These are phyloP conservation scores for Parmelia sp. DNA, from an alignment of 495 filamentous ascomycete species.

Conservation along the genomic window DNA sequence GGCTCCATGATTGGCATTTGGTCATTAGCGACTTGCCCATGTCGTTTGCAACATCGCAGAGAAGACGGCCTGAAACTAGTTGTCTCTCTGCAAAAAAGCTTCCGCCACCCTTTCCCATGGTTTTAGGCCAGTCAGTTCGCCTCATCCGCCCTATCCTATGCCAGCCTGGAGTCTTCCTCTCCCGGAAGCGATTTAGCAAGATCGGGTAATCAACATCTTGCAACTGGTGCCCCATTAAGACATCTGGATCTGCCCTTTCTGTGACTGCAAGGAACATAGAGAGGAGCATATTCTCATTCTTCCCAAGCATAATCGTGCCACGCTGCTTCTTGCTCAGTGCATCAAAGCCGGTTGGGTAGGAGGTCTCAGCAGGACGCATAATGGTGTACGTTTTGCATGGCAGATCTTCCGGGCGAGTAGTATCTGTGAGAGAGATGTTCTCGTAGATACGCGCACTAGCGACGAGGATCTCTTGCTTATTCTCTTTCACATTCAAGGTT, in stretches of 20 bases:
- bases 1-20: constrained; percentile 94
- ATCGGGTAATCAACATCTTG: constrained; percentile 96
- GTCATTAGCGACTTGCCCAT: constrained; percentile 96
- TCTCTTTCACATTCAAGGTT: constrained; percentile 81
- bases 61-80: constrained; percentile 77
- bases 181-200: constrained; percentile 76
- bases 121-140: constrained; percentile 79
- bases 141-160: constrained; percentile 82
- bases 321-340: constrained; percentile 60
- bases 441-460: constrained; percentile 89
- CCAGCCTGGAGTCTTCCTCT: constrained; percentile 88
- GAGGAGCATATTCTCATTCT: constrained; percentile 73
- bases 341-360: constrained; percentile 83
- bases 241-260: constrained; percentile 83
- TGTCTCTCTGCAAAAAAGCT: constrained; percentile 91
- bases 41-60: constrained; percentile 94
- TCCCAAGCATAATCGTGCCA: constrained; percentile 70
- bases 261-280: constrained; percentile 84
- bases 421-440: constrained; percentile 79
- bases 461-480: constrained; percentile 91
- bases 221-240: constrained; percentile 88
- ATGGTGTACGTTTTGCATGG: constrained; percentile 87
- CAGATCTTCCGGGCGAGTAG: constrained; percentile 77
- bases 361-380: constrained; percentile 68
- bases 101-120: constrained; percentile 74